Conservation (phyloP, 345 rosid genomes). For the Isatis tinctoria region DNA sequence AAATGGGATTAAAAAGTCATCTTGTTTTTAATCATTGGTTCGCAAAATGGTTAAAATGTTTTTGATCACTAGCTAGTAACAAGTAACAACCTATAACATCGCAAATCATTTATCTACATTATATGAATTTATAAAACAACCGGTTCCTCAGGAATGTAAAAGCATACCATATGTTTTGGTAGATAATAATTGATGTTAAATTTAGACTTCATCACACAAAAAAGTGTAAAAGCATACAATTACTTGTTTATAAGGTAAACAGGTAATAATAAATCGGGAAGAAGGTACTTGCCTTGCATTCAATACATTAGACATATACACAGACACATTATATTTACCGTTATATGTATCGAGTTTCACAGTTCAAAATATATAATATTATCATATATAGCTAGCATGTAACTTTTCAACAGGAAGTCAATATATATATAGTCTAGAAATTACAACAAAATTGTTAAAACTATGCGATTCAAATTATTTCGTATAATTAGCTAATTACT, state of each 20-base stretch:
- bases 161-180: no score
- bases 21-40: not conserved
- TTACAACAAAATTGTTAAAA: not conserved
- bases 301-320: not conserved
- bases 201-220: no score
- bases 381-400: not conserved
- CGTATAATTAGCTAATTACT: not conserved
- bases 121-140: not conserved
- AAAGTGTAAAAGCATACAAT: not conserved
- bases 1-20: not conserved
- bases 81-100: not conserved
- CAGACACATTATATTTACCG: not conserved
- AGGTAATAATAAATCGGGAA: constrained; percentile 45
- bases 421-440: not conserved
- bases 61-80: not conserved
- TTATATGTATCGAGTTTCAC: not conserved
- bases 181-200: no score
- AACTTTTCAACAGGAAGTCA: not conserved
- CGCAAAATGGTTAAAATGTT: not conserved
- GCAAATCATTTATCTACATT: no score
- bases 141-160: not conserved
- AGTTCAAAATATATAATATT: not conserved
- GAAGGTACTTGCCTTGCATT: constrained; percentile 22
- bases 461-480: not conserved
- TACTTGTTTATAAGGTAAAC: constrained; percentile 29